Conservation (phyloP, 1,284 basidiomycete genomes). For the Cryptococcus sp. region DNA sequence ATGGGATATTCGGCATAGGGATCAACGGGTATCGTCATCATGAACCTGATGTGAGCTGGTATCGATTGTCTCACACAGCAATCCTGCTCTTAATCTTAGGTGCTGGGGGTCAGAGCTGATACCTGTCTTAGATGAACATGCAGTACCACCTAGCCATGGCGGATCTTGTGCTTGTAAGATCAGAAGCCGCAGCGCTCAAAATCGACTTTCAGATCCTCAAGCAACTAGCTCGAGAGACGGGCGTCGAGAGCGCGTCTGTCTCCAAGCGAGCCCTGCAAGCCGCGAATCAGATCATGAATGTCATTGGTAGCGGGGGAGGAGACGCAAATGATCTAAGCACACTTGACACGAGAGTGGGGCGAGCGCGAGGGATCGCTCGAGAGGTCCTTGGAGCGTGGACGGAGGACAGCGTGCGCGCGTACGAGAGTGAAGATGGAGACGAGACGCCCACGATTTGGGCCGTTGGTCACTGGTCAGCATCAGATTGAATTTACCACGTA, state of each 20-base stretch:
- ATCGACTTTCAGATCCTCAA: conserved; percentile 79
- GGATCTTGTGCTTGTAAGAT: conserved; percentile 84
- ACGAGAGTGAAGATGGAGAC: conserved; percentile 15
- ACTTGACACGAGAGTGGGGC: conserved; percentile 28
- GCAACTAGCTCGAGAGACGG: conserved; percentile 65
- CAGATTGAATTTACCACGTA: background rate
- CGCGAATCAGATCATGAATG: conserved; percentile 87
- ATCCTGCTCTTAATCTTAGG: too few relatives aligned
- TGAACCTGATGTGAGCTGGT: conserved; percentile 12
- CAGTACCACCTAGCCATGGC: conserved; percentile 60
- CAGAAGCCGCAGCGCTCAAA: conserved; percentile 74
- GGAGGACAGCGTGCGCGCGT: conserved; percentile 60
- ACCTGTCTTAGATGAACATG: conserved; percentile 12
- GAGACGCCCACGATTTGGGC: conserved; percentile 28
- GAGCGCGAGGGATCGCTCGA: conserved; percentile 70
- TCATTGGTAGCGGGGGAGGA: conserved; percentile 61
- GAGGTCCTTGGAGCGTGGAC: conserved; percentile 68
- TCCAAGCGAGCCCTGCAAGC: conserved; percentile 77
- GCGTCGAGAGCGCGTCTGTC: conserved; percentile 54
- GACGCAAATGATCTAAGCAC: conserved; percentile 59
- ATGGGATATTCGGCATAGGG: conserved; percentile 14
- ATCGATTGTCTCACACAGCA: too few relatives aligned
- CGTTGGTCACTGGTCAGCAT: conserved; percentile 38
- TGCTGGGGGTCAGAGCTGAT: background rate
- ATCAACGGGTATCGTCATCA: conserved; percentile 14